Conservation (phyloP, 768 basidiomycete genomes). For the Dentipellis fragilis region DNA sequence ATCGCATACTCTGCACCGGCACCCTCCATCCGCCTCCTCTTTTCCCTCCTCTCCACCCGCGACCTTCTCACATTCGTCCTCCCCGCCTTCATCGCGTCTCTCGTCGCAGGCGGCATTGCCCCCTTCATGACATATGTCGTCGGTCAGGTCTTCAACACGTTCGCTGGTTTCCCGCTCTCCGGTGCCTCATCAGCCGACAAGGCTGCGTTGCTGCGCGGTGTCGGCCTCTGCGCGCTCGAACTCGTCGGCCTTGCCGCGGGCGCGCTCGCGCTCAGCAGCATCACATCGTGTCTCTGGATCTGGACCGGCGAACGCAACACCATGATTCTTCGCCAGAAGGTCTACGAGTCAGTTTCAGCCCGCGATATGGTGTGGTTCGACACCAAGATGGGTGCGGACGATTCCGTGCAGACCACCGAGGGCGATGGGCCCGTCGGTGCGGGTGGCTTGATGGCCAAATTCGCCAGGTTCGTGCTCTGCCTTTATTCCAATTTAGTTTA, state of each 20-base stretch:
- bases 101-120: slow-evolving; percentile 59
- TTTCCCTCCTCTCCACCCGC: slow-evolving; percentile 48
- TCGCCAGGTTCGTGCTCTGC: slow-evolving; percentile 50
- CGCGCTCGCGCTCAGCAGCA: slow-evolving; percentile 60
- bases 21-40: slow-evolving; percentile 47
- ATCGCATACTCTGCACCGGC: slow-evolving; percentile 16
- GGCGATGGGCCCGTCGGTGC: slow-evolving; percentile 56
- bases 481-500: background rate
- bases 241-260: slow-evolving; percentile 58
- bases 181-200: slow-evolving; percentile 34
- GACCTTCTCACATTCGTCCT: slow-evolving; percentile 48
- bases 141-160: slow-evolving; percentile 67
- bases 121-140: slow-evolving; percentile 83
- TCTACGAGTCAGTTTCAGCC: slow-evolving; percentile 56
- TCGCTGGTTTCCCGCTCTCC: slow-evolving; percentile 44
- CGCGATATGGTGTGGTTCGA: slow-evolving; percentile 93
- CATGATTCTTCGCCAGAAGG: slow-evolving; percentile 50
- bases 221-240: slow-evolving; percentile 54
- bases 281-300: slow-evolving; percentile 78
- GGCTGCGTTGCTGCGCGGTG: slow-evolving; percentile 40
- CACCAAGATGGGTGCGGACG: slow-evolving; percentile 55
- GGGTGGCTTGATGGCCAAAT: slow-evolving; percentile 89
- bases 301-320: slow-evolving; percentile 78
- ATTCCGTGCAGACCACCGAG: slow-evolving; percentile 28
- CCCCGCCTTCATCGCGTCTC: slow-evolving; percentile 54